phyloP scores from a whole-genome alignment of 2,329 filamentous ascomycete genomes.

The Ilyonectria sp. region DNA sequence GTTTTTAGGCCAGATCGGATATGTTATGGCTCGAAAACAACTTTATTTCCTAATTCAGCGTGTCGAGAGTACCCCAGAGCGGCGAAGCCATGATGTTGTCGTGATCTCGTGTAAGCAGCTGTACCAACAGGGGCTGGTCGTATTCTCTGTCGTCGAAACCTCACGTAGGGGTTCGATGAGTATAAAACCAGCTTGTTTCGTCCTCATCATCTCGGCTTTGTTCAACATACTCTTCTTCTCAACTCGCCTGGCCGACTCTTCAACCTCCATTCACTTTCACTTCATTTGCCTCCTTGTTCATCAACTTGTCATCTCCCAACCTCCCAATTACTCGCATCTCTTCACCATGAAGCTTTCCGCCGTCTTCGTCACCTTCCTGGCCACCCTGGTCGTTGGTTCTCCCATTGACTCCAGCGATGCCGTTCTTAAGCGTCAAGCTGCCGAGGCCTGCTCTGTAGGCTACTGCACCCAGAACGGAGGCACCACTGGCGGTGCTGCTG shows the following conservation, averaged over 20 bases:
- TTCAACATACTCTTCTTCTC: not conserved
- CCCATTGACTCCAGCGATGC: constrained; percentile 33
- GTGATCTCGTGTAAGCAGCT: not conserved
- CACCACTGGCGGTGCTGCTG: constrained; percentile 50
- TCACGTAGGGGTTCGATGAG: not conserved
- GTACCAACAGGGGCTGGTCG: not conserved
- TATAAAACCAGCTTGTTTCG: not conserved
- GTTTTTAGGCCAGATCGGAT: not conserved
- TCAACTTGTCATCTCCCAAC: not conserved
- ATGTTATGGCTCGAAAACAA: not conserved
- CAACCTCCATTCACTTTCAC: not conserved
- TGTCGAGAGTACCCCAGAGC: not conserved
- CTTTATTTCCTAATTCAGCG: not conserved
- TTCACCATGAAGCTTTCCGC: constrained; percentile 38
- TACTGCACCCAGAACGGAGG: constrained; percentile 54
- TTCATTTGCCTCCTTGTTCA: not conserved
- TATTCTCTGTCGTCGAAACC: too few species aligned
- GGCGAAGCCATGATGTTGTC: not conserved
- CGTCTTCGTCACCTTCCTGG: constrained; percentile 32
- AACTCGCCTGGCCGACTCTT: not conserved
- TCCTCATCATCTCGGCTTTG: not conserved
- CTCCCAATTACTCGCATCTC: too few species aligned
- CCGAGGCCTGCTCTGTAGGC: constrained; percentile 59
- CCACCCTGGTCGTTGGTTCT: constrained; percentile 34
- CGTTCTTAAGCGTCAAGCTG: constrained; percentile 59